These are phyloP conservation scores for Mucor saturninus DNA, from an alignment of 371 early-diverging fungal species.

Conservation along the genomic window DNA sequence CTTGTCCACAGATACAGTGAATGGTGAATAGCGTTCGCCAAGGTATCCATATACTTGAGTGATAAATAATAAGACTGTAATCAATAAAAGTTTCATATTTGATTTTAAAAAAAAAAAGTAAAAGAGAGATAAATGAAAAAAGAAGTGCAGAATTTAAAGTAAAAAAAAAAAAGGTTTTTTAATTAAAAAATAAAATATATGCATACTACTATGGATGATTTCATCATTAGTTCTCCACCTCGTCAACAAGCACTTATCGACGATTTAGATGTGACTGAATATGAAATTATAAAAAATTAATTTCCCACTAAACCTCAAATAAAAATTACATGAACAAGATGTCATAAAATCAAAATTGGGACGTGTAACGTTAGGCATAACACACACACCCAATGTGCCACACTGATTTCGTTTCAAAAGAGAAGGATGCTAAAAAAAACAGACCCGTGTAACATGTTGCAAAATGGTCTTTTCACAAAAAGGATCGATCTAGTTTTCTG, in stretches of 20 bases:
- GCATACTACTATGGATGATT: neutral
- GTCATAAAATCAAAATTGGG: neutral
- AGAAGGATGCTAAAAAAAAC: neutral
- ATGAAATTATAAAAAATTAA: no score
- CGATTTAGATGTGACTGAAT: no score
- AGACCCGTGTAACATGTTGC: no score
- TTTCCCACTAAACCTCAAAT: no score
- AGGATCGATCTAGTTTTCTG: no score
- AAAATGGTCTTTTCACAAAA: neutral
- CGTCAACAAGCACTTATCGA: no score
- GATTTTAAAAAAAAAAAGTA: neutral
- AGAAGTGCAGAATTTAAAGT: neutral
- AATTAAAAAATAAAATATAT: neutral
- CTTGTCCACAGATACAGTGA: neutral
- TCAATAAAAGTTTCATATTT: neutral
- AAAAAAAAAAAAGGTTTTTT: neutral
- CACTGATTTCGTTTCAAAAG: neutral
- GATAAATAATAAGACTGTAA: neutral
- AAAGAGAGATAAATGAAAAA: neutral
- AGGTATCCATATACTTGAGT: constrained; percentile 4
- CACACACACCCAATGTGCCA: neutral
- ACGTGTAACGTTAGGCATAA: neutral
- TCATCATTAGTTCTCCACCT: no score
- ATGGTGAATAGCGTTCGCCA: constrained; percentile 3
- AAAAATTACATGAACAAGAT: neutral